These are phyloP conservation scores for Aureobasidium sp. DNA, from an alignment of 2,329 filamentous ascomycete species.

Conservation along the genomic window DNA sequence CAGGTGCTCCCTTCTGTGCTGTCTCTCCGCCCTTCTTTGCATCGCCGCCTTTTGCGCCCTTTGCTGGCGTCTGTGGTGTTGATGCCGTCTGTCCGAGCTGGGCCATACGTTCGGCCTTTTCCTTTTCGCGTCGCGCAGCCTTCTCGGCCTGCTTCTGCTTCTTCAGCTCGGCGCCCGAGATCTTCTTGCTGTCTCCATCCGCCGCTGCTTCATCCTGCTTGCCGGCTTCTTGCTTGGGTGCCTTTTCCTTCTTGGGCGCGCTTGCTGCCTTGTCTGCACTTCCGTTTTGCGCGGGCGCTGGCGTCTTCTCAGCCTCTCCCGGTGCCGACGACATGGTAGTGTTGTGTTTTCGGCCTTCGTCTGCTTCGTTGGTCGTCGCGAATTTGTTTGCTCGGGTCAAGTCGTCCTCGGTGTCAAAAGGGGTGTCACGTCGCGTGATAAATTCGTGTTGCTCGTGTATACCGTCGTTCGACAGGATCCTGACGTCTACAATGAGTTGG, in stretches of 20 bases:
- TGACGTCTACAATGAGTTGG: neutral
- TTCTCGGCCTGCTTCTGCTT: slow-evolving; percentile 88
- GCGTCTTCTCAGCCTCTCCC: neutral
- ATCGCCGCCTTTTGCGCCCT: slow-evolving; percentile 21
- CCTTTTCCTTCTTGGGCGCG: slow-evolving; percentile 31
- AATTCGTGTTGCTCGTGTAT: neutral
- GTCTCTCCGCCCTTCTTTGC: slow-evolving; percentile 24
- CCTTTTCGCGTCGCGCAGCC: slow-evolving; percentile 63
- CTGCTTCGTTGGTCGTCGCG: neutral
- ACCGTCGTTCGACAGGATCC: no score
- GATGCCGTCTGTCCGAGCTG: slow-evolving; percentile 14
- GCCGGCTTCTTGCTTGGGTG: slow-evolving; percentile 1
- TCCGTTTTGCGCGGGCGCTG: neutral
- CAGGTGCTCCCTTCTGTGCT: slow-evolving; percentile 19
- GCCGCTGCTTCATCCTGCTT: slow-evolving; percentile 9
- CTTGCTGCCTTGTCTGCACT: slow-evolving; percentile 36
- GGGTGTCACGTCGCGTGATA: neutral
- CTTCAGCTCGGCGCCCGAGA: slow-evolving; percentile 73
- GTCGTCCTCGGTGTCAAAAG: neutral
- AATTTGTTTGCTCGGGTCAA: neutral
- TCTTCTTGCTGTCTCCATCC: slow-evolving; percentile 36
- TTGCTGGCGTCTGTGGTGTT: slow-evolving; percentile 26
- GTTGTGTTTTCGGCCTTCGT: neutral
- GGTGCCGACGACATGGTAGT: neutral
- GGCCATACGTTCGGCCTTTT: slow-evolving; percentile 23